Conservation (phyloP, 768 basidiomycete species). For the Suillus occidentalis region DNA sequence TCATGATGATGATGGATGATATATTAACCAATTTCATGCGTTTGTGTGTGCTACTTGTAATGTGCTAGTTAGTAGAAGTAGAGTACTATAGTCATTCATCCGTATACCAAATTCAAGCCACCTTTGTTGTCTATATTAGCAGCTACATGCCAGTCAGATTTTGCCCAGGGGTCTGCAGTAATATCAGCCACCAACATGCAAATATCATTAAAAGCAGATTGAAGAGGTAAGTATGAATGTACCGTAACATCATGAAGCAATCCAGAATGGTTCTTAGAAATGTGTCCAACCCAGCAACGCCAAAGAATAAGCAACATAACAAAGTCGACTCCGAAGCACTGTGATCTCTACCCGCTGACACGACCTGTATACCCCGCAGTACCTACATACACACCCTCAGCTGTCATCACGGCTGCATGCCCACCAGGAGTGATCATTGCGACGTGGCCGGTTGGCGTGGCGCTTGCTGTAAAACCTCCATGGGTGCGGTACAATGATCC, state of each 20-base stretch:
- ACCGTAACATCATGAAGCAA: slow-evolving; percentile 2
- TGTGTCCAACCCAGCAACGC: background rate
- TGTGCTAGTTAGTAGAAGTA: slow-evolving; percentile 6
- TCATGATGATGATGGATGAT: background rate
- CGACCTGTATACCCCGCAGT: slow-evolving; percentile 14
- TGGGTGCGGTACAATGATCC: slow-evolving; percentile 32
- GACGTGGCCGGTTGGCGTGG: slow-evolving; percentile 25
- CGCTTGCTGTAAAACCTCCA: slow-evolving; percentile 28
- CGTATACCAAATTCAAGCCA: slow-evolving; percentile 1
- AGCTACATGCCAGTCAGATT: too few species aligned
- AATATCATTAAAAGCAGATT: background rate
- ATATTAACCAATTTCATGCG: slow-evolving; percentile 1
- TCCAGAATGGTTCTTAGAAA: background rate
- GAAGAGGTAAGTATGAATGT: background rate
- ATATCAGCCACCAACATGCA: background rate
- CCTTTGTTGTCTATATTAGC: background rate
- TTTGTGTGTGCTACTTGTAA: slow-evolving; percentile 1
- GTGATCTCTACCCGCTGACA: background rate
- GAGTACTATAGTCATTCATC: slow-evolving; percentile 4
- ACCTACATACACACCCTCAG: slow-evolving; percentile 33
- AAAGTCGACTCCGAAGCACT: background rate
- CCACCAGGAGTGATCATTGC: slow-evolving; percentile 35
- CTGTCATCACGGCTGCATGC: slow-evolving; percentile 31
- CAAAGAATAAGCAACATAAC: background rate
- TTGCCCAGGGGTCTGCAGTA: background rate